These are phyloP conservation scores for Strobilomyces dryophilus DNA, from an alignment of 768 basidiomycete species.

Conservation along the genomic window DNA sequence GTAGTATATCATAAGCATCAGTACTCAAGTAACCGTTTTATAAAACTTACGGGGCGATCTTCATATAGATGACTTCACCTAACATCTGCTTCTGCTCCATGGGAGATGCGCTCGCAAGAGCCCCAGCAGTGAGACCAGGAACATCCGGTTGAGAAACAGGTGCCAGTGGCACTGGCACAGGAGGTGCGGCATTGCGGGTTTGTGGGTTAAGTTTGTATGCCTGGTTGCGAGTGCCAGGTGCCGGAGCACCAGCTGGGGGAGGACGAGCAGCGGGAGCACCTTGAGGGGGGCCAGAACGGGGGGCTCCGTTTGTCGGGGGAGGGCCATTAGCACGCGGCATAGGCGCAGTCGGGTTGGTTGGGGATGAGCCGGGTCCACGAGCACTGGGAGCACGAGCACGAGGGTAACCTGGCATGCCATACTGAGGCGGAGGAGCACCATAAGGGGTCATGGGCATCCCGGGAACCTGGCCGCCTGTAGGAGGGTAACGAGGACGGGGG, in stretches of 20 bases:
- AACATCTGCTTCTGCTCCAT: slow-evolving; percentile 99
- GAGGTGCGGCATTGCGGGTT: slow-evolving; percentile 35
- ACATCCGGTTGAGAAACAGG: slow-evolving; percentile 46
- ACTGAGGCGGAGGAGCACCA: slow-evolving; percentile 70
- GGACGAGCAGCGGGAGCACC: slow-evolving; percentile 42
- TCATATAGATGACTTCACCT: slow-evolving; percentile 94
- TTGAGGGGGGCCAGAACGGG: slow-evolving; percentile 43
- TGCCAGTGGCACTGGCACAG: slow-evolving; percentile 31
- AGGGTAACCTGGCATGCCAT: slow-evolving; percentile 66
- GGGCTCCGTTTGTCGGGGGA: slow-evolving; percentile 50
- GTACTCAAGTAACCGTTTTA: neutral
- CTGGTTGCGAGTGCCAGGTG: slow-evolving; percentile 36
- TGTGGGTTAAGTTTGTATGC: slow-evolving; percentile 32
- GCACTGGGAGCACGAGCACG: slow-evolving; percentile 54
- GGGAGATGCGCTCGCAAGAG: slow-evolving; percentile 55
- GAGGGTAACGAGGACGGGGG: slow-evolving; percentile 80
- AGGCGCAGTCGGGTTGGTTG: slow-evolving; percentile 57
- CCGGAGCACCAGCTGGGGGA: slow-evolving; percentile 43
- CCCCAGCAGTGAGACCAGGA: slow-evolving; percentile 57
- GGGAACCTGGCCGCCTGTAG: slow-evolving; percentile 61
- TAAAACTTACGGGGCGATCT: slow-evolving; percentile 65
- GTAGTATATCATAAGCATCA: slow-evolving; percentile 6
- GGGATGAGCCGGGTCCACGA: slow-evolving; percentile 69
- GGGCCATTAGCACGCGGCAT: slow-evolving; percentile 65
- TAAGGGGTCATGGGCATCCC: slow-evolving; percentile 81